Evolutionary conservation across 257 asterid species (phyloP).

Genomic region (Salvia hispanica): DNA sequence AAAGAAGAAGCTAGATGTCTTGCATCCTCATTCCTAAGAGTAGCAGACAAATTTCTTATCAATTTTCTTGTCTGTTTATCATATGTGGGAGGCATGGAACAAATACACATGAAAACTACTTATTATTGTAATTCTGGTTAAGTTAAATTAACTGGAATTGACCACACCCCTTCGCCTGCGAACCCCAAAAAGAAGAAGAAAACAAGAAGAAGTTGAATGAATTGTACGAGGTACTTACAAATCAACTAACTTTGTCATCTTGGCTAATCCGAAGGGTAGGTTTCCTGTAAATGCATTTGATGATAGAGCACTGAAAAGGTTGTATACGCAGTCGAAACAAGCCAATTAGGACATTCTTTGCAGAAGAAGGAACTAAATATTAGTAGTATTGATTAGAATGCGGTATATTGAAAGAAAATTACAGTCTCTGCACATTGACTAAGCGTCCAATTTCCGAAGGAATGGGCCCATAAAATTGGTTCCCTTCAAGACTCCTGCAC

Average conservation of each 20-base stretch:
- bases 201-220: too few species aligned
- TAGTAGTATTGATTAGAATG: conserved; percentile 4
- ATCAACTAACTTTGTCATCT: conserved; percentile 66
- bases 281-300: conserved; percentile 74
- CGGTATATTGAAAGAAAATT: conserved; percentile 25
- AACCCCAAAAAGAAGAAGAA: background rate
- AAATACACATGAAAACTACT: too few species aligned
- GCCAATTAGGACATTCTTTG: conserved; percentile 11
- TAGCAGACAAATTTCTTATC: too few species aligned
- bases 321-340: conserved; percentile 11
- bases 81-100: too few species aligned
- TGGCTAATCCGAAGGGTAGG: conserved; percentile 56
- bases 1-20: background rate
- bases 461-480: conserved; percentile 65
- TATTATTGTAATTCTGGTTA: too few species aligned
- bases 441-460: conserved; percentile 66
- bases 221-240: conserved; percentile 49
- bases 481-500: conserved; percentile 82
- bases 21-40: too few species aligned
- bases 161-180: too few species aligned
- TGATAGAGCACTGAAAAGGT: conserved; percentile 54
- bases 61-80: too few species aligned
- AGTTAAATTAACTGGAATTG: too few species aligned
- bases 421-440: conserved; percentile 72
- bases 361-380: conserved; percentile 3